A percentile compares a stretch with the other conserved stretches of the same genome.
Evolutionary conservation across 441 rosid species (phyloP).

Genomic region (Eutrema salsugineum): DNA sequence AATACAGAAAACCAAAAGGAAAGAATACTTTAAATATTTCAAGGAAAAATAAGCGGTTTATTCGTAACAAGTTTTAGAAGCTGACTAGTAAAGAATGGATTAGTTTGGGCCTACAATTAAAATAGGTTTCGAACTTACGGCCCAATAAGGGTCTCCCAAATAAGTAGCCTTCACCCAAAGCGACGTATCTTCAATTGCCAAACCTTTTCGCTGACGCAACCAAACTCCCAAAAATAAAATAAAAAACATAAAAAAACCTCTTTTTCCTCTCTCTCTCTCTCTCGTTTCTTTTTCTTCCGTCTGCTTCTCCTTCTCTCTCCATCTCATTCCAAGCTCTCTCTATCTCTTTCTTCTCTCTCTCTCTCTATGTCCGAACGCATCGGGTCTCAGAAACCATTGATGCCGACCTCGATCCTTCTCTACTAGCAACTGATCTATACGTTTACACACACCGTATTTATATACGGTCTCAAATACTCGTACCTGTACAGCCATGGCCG

Average conservation of each 20-base stretch:
- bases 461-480: neutral
- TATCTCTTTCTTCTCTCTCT: constrained; percentile 2
- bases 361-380: constrained; percentile 26
- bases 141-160: constrained; percentile 13
- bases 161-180: constrained; percentile 7
- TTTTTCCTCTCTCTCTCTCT: neutral
- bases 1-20: neutral
- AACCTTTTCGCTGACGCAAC: constrained; percentile 34
- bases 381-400: constrained; percentile 26
- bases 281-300: neutral
- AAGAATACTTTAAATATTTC: too few relatives aligned
- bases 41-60: too few relatives aligned
- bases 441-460: neutral
- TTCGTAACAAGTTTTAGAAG: neutral
- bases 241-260: too few relatives aligned
- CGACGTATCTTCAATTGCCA: constrained; percentile 19
- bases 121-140: neutral
- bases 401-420: constrained; percentile 23
- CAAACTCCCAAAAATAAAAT: constrained; percentile 24
- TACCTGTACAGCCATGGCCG: constrained; percentile 29
- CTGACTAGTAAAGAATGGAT: too few relatives aligned
- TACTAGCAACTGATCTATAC: constrained; percentile 26
- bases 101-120: neutral
- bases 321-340: constrained; percentile 13
- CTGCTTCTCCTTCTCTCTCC: constrained; percentile 1